Evolutionary conservation across 441 rosid species (phyloP).

Genomic region (Populus tomentosa): DNA sequence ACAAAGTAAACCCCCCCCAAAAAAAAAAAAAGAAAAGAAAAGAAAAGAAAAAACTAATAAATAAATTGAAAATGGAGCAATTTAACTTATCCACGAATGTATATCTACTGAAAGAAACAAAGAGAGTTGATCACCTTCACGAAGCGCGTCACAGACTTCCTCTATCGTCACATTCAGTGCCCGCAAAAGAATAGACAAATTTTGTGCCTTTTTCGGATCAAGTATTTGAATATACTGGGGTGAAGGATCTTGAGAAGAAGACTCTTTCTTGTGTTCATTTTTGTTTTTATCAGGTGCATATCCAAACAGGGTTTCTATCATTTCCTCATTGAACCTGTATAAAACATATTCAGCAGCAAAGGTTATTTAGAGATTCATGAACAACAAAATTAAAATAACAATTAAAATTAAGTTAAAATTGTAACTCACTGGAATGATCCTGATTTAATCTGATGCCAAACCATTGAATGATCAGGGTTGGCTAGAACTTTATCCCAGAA

Average conservation of each 20-base stretch:
- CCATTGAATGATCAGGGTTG: slow-evolving; percentile 87
- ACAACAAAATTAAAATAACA: neutral
- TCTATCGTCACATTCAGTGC: slow-evolving; percentile 83
- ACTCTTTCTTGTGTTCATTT: slow-evolving; percentile 42
- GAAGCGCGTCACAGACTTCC: slow-evolving; percentile 87
- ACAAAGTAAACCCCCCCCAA: neutral
- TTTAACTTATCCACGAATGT: neutral
- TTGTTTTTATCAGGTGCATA: slow-evolving; percentile 55
- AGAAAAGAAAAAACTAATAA: too few relatives aligned
- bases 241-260: slow-evolving; percentile 39
- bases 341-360: slow-evolving; percentile 4
- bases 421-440: slow-evolving; percentile 94
- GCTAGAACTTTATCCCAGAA: slow-evolving; percentile 97
- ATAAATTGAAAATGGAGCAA: neutral
- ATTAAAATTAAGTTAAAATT: neutral
- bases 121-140: slow-evolving; percentile 56
- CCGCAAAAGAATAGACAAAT: slow-evolving; percentile 82
- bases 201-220: slow-evolving; percentile 90
- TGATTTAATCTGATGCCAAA: slow-evolving; percentile 89
- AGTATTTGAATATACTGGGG: slow-evolving; percentile 75
- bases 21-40: too few relatives aligned
- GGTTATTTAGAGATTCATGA: neutral
- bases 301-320: slow-evolving; percentile 94
- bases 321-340: slow-evolving; percentile 95
- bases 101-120: neutral